These are phyloP conservation scores for Coniferiporia weirii DNA, from an alignment of 1,284 basidiomycete species.

Conservation along the genomic window DNA sequence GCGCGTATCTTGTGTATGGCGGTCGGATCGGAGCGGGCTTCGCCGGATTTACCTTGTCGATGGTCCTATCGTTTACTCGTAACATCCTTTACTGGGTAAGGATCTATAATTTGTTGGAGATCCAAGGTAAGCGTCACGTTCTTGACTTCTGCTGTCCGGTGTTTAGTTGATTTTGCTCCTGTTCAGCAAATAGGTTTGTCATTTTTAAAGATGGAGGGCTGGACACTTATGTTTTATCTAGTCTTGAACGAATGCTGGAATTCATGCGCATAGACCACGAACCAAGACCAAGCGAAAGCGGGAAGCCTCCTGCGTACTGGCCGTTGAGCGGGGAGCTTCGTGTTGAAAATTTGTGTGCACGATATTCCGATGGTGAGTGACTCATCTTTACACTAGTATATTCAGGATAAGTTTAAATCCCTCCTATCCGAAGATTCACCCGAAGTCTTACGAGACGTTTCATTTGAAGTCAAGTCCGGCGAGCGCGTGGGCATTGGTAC, in stretches of 20 bases:
- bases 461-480: conserved; percentile 35
- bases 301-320: conserved; percentile 35
- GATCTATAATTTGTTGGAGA: conserved; percentile 19
- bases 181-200: conserved; percentile 16
- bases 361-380: conserved; percentile 21
- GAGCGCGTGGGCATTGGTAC: conserved; percentile 38
- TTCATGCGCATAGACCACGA: conserved; percentile 41
- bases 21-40: conserved; percentile 9
- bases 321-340: conserved; percentile 37
- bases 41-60: conserved; percentile 20
- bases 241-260: conserved; percentile 39
- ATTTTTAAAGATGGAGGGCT: background rate
- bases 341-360: conserved; percentile 28
- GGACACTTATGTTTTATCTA: conserved; percentile 5
- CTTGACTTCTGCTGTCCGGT: background rate
- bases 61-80: conserved; percentile 12
- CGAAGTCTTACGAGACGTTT: conserved; percentile 36
- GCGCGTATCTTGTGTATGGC: conserved; percentile 20
- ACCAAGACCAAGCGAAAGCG: conserved; percentile 24
- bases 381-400: background rate
- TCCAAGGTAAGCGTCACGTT: conserved; percentile 13
- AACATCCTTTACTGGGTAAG: conserved; percentile 20
- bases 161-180: background rate
- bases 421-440: conserved; percentile 20
- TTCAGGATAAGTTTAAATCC: background rate